phyloP scores from a whole-genome alignment of 352 stramenopile genomes.

The Phytophthora aleatoria region DNA sequence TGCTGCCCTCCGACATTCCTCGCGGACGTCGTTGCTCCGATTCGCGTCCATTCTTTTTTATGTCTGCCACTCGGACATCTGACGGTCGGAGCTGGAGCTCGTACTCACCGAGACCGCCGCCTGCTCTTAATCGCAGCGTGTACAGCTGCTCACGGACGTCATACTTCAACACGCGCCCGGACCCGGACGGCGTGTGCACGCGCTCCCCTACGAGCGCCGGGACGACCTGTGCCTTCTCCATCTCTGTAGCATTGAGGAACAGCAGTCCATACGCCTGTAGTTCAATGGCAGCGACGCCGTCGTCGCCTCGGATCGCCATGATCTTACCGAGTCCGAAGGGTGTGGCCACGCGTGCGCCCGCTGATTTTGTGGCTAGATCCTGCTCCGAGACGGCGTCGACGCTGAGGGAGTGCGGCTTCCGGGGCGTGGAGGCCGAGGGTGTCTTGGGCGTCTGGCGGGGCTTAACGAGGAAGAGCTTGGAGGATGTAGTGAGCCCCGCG shows the following conservation, averaged over 20 bases:
- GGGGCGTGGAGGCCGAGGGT: conserved; percentile 3
- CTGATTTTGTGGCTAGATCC: conserved; percentile 43
- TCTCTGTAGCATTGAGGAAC: conserved; percentile 29
- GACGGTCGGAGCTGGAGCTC: conserved; percentile 42
- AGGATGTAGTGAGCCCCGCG: conserved; percentile 43
- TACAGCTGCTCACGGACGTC: conserved; percentile 58
- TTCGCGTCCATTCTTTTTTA: conserved; percentile 18
- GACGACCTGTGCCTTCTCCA: conserved; percentile 58
- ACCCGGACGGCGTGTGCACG: conserved; percentile 60
- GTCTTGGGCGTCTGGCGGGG: conserved; percentile 16
- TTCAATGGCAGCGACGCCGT: conserved; percentile 57
- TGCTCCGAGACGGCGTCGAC: conserved; percentile 50
- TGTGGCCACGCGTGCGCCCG: conserved; percentile 59
- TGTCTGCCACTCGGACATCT: conserved; percentile 46
- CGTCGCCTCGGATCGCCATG: conserved; percentile 46
- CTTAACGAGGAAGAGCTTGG: conserved; percentile 59
- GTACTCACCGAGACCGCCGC: conserved; percentile 40
- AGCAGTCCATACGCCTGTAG: conserved; percentile 47
- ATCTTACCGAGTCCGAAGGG: conserved; percentile 71
- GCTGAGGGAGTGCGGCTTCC: conserved; percentile 42
- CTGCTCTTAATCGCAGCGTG: conserved; percentile 43
- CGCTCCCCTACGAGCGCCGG: conserved; percentile 63
- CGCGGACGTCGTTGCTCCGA: conserved; percentile 37
- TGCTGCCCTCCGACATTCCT: conserved; percentile 33
- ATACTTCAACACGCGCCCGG: conserved; percentile 60